These are phyloP conservation scores for Russula griseocarnosa DNA, from an alignment of 768 basidiomycete species.

Conservation along the genomic window DNA sequence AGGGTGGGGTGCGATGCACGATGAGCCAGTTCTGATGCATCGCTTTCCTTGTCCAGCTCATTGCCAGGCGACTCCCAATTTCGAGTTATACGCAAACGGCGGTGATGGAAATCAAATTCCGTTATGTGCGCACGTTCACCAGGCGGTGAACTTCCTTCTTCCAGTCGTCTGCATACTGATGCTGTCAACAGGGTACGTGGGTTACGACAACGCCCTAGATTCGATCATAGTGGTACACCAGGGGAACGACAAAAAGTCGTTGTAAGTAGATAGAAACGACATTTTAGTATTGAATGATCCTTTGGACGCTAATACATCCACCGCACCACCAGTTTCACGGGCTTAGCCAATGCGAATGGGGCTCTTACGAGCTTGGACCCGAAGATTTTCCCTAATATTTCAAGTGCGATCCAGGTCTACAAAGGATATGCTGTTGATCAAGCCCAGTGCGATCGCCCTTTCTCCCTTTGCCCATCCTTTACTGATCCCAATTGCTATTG, in stretches of 20 bases:
- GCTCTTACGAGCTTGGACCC: background rate
- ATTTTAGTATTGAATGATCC: too few species aligned
- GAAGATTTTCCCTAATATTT: background rate
- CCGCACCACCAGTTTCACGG: background rate
- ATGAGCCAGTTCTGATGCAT: slow-evolving; percentile 3
- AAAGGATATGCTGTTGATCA: slow-evolving; percentile 52
- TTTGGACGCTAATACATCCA: background rate
- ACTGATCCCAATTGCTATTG: background rate
- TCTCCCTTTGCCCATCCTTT: background rate
- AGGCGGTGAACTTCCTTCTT: background rate
- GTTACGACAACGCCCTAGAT: slow-evolving; percentile 48
- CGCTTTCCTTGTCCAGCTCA: background rate
- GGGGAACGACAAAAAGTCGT: slow-evolving; percentile 43
- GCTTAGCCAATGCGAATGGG: background rate
- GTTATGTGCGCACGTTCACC: background rate
- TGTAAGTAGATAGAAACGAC: background rate
- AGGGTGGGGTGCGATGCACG: background rate
- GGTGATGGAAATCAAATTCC: background rate
- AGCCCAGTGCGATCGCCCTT: slow-evolving; percentile 28
- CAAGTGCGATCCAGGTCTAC: slow-evolving; percentile 43
- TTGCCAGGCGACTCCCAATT: background rate
- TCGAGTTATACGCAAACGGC: background rate
- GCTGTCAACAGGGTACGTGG: slow-evolving; percentile 36
- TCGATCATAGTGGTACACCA: slow-evolving; percentile 55
- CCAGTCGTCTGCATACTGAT: background rate